Evolutionary conservation across 2,329 filamentous ascomycete species (phyloP), one percentile per base, ranked within the genome.

Genomic region (Fusarium coicis): DNA sequence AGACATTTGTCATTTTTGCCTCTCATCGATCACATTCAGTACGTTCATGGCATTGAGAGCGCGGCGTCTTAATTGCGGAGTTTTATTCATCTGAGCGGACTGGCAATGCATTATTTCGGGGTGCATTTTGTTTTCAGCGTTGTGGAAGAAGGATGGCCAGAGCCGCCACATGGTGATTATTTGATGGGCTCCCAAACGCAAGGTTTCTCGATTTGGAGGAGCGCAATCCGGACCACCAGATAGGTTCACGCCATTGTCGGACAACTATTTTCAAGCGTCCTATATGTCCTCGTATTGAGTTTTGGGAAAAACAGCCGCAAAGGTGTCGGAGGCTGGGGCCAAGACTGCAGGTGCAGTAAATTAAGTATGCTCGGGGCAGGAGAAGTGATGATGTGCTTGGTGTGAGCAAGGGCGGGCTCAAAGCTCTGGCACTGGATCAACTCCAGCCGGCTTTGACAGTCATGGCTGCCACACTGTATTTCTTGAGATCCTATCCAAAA

Each of bases 41-140:
- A 77, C 73, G 73, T 75, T 73, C 75, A 69, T 70, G 75, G 76
- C 77, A 80, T 81, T 77, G 74, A 74, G 73, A 81, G 80, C 80
- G 79, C 76, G 80, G 80, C 79, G 79, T 74, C 79, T 65, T 74
- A 78, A 53, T 69, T 75, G 67, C 58, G 78, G 79, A 73, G 74
- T 78, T 79, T 77, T 61, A 69, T 71, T 75, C 74, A 76, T 70
- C 50, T 68, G 60, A 65, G 49, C 70, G 66, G 66, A 66, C 37
- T 73, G 68, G 63, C 43, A 70, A 68, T 70, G 73, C 74, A 75
- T 77, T 78, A 32, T 76, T 71, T 74, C 46, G 64, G 66, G 57
- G 34, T 78, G 71, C 70, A 77, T 75, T 70, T 73, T 67, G 52
- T 73, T 72, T 74, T 55, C 43, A 77, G 63, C 74, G 68, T 70